These are phyloP conservation scores for Heliamphora pulchella DNA, from an alignment of 179 eudicot genomes.

Conservation along the genomic window DNA sequence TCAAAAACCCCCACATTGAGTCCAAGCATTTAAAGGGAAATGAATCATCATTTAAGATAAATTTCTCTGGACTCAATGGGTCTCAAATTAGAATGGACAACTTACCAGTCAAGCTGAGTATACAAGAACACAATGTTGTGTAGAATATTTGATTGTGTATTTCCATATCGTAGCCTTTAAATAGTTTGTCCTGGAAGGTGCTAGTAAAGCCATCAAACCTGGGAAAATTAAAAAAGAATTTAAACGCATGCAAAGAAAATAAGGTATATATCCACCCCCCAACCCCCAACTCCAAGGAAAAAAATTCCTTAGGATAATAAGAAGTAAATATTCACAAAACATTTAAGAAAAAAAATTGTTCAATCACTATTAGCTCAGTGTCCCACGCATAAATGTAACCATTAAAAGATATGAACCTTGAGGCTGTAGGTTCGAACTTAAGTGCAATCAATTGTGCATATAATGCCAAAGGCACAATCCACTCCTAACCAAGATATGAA, in stretches of 20 bases:
- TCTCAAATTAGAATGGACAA: not conserved
- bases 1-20: not conserved
- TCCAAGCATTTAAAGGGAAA: not conserved
- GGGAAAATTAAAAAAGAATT: conserved; percentile 18
- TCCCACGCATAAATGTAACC: too few species aligned
- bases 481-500: too few species aligned
- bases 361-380: too few species aligned
- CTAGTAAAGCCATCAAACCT: conserved; percentile 98
- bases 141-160: conserved; percentile 95
- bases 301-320: not conserved
- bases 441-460: too few species aligned
- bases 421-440: too few species aligned
- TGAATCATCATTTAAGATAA: not conserved
- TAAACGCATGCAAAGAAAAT: conserved; percentile 9
- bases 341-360: too few species aligned
- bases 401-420: too few species aligned
- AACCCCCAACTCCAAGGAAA: too few species aligned
- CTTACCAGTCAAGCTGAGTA: conserved; percentile 83
- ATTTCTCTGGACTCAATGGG: not conserved
- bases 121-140: conserved; percentile 90
- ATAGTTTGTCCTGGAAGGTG: conserved; percentile 98
- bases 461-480: too few species aligned
- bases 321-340: too few species aligned
- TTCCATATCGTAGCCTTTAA: conserved; percentile 94
- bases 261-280: too few species aligned